Conservation (phyloP, 768 basidiomycete genomes). For the Rhizopogon salebrosus region DNA sequence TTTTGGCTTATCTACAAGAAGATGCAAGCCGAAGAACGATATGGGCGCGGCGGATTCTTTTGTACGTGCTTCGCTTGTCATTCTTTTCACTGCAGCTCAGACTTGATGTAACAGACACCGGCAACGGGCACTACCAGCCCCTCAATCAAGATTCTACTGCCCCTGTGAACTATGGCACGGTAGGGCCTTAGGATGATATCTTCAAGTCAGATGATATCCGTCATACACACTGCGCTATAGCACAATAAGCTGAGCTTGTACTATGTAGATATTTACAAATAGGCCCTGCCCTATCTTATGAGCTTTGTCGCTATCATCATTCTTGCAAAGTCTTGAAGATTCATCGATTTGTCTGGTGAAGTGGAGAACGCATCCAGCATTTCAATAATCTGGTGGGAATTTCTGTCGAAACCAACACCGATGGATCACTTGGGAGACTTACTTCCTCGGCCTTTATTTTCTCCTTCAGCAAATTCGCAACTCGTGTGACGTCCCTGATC, state of each 20-base stretch:
- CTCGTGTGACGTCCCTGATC: slow-evolving; percentile 61
- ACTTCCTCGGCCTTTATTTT: slow-evolving; percentile 75
- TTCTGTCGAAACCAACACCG: slow-evolving; percentile 1
- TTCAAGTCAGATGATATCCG: neutral
- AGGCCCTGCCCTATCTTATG: slow-evolving; percentile 20
- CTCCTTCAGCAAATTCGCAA: slow-evolving; percentile 61
- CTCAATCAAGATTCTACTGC: slow-evolving; percentile 14
- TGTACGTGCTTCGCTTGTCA: slow-evolving; percentile 47
- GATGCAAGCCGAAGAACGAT: slow-evolving; percentile 82
- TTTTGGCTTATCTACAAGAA: slow-evolving; percentile 91
- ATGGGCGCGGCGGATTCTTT: slow-evolving; percentile 68
- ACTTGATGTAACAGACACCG: slow-evolving; percentile 22
- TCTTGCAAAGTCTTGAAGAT: slow-evolving; percentile 61
- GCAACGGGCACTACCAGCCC: slow-evolving; percentile 34
- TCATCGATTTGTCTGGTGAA: slow-evolving; percentile 62
- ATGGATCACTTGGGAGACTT: slow-evolving; percentile 12
- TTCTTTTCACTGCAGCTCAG: neutral
- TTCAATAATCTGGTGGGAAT: slow-evolving; percentile 55
- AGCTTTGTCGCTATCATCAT: slow-evolving; percentile 66
- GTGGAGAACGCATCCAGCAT: slow-evolving; percentile 79
- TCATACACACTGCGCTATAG: neutral
- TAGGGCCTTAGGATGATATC: slow-evolving; percentile 12
- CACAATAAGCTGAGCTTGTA: neutral
- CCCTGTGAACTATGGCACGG: slow-evolving; percentile 32
- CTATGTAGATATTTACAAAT: slow-evolving; percentile 3